A percentile compares a stretch with the other conserved stretches of the same genome.
phyloP scores from a whole-genome alignment of 106 monocot genomes.

The Dioscorea zingiberensis region DNA sequence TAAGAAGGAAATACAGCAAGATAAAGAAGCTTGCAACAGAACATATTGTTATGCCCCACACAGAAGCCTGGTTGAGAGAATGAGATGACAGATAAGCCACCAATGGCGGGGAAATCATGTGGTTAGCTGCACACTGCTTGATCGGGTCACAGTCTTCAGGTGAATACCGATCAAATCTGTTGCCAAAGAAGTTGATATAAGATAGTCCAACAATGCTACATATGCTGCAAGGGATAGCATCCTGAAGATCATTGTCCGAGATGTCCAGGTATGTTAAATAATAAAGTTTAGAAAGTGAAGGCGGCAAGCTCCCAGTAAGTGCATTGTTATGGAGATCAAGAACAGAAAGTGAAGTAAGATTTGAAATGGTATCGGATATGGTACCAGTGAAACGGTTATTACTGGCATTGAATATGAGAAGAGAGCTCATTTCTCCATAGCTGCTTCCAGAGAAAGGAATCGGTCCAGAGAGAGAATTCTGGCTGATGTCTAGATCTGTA shows the following conservation, averaged over 20 bases:
- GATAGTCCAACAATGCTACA: conserved; percentile 61
- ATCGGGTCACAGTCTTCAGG: conserved; percentile 44
- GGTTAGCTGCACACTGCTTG: conserved; percentile 28
- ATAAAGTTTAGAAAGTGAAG: conserved; percentile 40
- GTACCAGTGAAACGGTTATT: conserved; percentile 69
- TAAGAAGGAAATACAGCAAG: conserved; percentile 29
- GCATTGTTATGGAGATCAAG: conserved; percentile 84
- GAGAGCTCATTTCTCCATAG: conserved; percentile 28
- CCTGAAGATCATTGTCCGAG: conserved; percentile 62
- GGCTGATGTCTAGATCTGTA: conserved; percentile 67
- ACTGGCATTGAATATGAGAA: conserved; percentile 75
- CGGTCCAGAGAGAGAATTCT: conserved; percentile 51
- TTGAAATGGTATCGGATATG: conserved; percentile 44
- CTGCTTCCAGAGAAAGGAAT: conserved; percentile 24
- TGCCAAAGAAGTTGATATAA: conserved; percentile 70
- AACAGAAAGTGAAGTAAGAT: conserved; percentile 65
- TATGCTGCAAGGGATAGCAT: conserved; percentile 68
- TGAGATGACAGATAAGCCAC: conserved; percentile 31
- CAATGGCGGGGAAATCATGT: conserved; percentile 18
- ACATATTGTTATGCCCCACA: conserved; percentile 36
- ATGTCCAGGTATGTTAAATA: conserved; percentile 76
- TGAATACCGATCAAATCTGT: conserved; percentile 34
- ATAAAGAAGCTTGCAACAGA: conserved; percentile 15
- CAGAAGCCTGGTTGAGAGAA: conserved; percentile 19
- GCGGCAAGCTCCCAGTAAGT: conserved; percentile 57